Evolutionary conservation across 1,284 basidiomycete genomes (phyloP), one percentile per base, ranked within the genome.

Genomic region (Hemileia vastatrix): DNA sequence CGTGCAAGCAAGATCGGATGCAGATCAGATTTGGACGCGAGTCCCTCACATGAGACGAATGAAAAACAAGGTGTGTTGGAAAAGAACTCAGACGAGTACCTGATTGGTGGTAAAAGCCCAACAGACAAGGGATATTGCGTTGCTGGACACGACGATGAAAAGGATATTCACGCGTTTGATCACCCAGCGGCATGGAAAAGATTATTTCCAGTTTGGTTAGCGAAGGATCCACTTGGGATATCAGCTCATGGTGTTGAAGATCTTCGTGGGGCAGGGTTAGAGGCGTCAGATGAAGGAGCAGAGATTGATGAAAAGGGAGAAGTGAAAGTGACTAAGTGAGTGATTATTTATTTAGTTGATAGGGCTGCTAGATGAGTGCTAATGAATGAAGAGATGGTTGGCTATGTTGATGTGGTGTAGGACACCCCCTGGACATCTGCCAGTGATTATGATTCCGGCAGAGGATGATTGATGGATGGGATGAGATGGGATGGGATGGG

Each of bases 201-300:
- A 6, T 64, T 55, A 83, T 85, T 48, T 87, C 43, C 53, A 1
- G 78, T 95, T 43, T 95, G 92, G 91, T 76, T 94, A 55, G 87
- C 90, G 11, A 73, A 76, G 52, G 89, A 93, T 70, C 74, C 79
- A 49, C 78, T 86, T 3, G 87, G 87, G 0, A 70, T 90, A 52
- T 82, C 78, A 9, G 79, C 80, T 63, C 83, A 82, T 65, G 87
- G 90, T 77, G 82, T 82, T 67, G 72, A 76, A 63, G 82, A 77
- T 65, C 85, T 85, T 72, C 71, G 72, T 63, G 80, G 80, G 52
- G 77, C 76, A 6, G 86, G 84, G 0, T 81, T 93, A 18, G 76
- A 79, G 65, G 82, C 81, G 19, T 83, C 82, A 32, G 78, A 77
- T 44, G 70, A 77, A 60, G 79, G 83, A 65, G 86, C 87, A 57